Percentiles rank a stretch among this genome's conserved stretches.
Conservation (phyloP, 306 rosid species). For the Betula pendula region DNA sequence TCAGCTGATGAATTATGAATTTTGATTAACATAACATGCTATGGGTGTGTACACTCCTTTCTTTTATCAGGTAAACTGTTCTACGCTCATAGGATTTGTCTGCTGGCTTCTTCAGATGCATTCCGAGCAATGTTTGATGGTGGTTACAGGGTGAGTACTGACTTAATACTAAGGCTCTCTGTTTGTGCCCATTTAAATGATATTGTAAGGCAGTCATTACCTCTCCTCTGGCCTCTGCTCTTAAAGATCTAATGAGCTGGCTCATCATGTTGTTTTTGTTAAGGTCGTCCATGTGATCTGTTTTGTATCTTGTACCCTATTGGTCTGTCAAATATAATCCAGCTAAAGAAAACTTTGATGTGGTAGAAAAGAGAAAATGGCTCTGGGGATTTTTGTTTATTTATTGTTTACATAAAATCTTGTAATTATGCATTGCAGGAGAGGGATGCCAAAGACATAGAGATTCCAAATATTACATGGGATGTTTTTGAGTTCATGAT, state of each 20-base stretch:
- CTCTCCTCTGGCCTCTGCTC: neutral
- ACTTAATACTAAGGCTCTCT: neutral
- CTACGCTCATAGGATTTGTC: conserved; percentile 92
- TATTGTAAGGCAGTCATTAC: neutral
- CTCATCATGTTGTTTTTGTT: neutral
- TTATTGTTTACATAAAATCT: conserved; percentile 12
- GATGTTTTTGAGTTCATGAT: conserved; percentile 97
- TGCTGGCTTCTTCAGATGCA: conserved; percentile 95
- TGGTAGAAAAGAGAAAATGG: conserved; percentile 8
- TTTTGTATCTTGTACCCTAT: neutral
- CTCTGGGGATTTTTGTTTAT: neutral
- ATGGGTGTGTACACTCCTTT: conserved; percentile 17
- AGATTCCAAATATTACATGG: conserved; percentile 98
- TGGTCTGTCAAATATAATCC: neutral
- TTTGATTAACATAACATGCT: neutral
- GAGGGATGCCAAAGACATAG: conserved; percentile 97
- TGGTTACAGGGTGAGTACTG: conserved; percentile 85
- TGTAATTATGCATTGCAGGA: conserved; percentile 54
- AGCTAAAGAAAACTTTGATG: neutral
- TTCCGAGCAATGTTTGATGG: conserved; percentile 99
- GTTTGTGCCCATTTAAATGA: neutral
- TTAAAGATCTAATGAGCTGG: neutral
- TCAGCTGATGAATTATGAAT: neutral
- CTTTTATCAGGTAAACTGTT: conserved; percentile 73
- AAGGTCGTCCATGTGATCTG: neutral